Conservation (phyloP, 306 rosid species). For the Lablab purpureus region DNA sequence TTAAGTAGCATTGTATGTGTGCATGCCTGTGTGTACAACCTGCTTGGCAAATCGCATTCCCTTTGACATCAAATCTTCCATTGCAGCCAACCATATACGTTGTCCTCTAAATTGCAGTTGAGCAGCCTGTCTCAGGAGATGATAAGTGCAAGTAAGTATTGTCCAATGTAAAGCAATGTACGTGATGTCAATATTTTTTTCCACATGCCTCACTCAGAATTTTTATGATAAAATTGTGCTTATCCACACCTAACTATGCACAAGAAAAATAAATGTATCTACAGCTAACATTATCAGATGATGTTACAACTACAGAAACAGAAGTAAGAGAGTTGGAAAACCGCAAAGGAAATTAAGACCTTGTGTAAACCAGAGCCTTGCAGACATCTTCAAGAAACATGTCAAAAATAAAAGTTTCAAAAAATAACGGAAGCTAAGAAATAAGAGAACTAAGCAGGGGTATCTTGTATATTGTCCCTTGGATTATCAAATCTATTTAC, state of each 20-base stretch:
- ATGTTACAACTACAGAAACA: not conserved
- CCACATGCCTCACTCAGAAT: conserved; percentile 2
- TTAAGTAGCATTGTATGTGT: not conserved
- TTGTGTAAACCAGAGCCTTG: not conserved
- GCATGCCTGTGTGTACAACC: conserved; percentile 47
- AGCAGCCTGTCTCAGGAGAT: conserved; percentile 53
- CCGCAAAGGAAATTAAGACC: not conserved
- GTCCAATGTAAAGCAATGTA: not conserved
- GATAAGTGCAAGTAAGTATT: conserved; percentile 24
- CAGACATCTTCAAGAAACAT: not conserved
- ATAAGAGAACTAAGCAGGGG: not conserved
- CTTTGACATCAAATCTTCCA: conserved; percentile 81
- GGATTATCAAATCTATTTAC: conserved; percentile 6
- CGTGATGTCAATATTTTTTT: conserved; percentile 29
- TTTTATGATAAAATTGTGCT: not conserved
- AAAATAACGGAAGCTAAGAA: not conserved
- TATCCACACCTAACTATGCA: not conserved
- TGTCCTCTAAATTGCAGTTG: conserved; percentile 90
- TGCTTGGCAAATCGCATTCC: conserved; percentile 89
- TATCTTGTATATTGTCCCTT: conserved; percentile 1
- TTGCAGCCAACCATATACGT: conserved; percentile 85
- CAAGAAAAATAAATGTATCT: not conserved
- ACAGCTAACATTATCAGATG: conserved; percentile 3
- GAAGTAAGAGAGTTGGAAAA: not conserved
- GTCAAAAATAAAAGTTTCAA: not conserved